Percentiles rank a stretch among this genome's conserved stretches.
These are phyloP conservation scores for Gymnopilus dilepis DNA, from an alignment of 768 basidiomycete species.

Conservation along the genomic window DNA sequence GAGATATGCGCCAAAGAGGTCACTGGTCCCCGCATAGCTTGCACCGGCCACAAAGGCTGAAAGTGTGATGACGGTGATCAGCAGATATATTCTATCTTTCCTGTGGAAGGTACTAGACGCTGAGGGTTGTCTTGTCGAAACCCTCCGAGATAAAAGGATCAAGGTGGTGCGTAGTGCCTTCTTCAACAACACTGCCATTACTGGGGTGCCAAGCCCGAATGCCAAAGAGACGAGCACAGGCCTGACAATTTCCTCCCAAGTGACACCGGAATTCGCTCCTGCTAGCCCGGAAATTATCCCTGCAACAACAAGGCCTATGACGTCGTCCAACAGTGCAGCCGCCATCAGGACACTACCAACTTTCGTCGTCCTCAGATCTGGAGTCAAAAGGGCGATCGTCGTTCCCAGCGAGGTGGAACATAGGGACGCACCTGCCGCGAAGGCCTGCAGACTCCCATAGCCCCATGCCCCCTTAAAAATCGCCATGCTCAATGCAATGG, in stretches of 20 bases:
- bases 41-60: conserved; percentile 53
- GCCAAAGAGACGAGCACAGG: conserved; percentile 62
- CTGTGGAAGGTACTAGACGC: conserved; percentile 10
- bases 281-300: conserved; percentile 54
- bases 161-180: neutral
- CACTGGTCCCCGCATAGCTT: conserved; percentile 60
- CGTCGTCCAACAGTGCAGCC: conserved; percentile 71
- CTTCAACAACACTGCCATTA: conserved; percentile 29
- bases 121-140: neutral
- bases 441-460: conserved; percentile 50
- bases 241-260: conserved; percentile 47
- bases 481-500: conserved; percentile 56
- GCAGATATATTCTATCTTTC: conserved; percentile 31
- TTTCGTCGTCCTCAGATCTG: conserved; percentile 50
- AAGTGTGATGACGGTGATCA: conserved; percentile 42
- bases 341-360: conserved; percentile 63
- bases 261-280: conserved; percentile 14
- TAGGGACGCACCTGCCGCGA: conserved; percentile 66
- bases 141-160: neutral
- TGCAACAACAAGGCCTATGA: conserved; percentile 63
- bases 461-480: conserved; percentile 50
- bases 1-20: conserved; percentile 67
- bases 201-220: conserved; percentile 46
- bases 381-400: conserved; percentile 62
- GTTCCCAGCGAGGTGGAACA: conserved; percentile 72